Base-by-base conservation (phyloP, 805 yeast genomes). In the Candida parachauliodes region DNA sequence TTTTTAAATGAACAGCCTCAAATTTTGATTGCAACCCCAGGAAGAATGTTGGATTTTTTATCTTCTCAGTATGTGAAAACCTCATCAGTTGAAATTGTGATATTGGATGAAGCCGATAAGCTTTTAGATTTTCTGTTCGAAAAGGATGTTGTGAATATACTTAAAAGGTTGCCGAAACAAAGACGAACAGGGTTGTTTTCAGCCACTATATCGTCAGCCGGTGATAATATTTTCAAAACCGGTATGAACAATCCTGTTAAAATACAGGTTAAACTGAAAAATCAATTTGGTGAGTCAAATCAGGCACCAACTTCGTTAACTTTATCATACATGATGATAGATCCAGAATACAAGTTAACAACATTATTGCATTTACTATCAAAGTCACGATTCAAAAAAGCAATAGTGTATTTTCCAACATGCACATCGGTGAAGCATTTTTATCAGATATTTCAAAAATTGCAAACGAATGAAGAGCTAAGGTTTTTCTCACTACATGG, bases 181-280 rank as follows among this genome's bases (percentile, higher is more conserved):
- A 78, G 95, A 51, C 73, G 98, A 52, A 88, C 95, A 0, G 98
- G 98, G 1, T 65, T 91, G 14, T 91, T 91, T 54, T 88, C 96
- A 1, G 98, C 98, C 2, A 93, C 98, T 0, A 79, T 93, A 35
- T 76, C 85, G 5, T 80, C 85, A 39, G 93, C 96, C 0, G 88
- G 93, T 8, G 70, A 75, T 24, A 77, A 78, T 36, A 77, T 93
- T 18, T 87, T 88, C 55, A 79, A 83, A 41, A 82, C 95, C 1
- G 98, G 98, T 12, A 77, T 93, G 77, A 74, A 95, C 38, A 91
- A 93, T 55, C 98, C 98, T 0, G 94, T 91, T 9, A 84, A 81
- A 51, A 74, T 93, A 21, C 76, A 82, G 2, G 98, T 91, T 15
- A 83, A 77, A 45, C 72, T 83, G 2, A 63, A 54, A 20, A 42